Conservation (phyloP, 805 yeast genomes). For the Kregervanrija pseudodelftensis region DNA sequence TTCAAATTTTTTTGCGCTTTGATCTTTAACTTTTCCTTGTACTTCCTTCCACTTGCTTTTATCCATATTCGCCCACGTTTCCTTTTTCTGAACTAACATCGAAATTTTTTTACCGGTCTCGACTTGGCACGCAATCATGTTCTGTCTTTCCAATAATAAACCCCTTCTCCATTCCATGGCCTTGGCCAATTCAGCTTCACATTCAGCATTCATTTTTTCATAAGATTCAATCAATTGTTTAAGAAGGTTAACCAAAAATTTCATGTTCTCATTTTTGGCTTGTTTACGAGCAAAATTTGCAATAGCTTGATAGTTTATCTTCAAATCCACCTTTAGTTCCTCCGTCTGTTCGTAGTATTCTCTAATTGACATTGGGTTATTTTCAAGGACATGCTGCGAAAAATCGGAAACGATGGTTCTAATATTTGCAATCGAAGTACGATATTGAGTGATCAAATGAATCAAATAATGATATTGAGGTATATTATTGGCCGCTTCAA, state of each 20-base stretch:
- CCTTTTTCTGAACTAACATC: constrained; percentile 5
- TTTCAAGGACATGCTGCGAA: constrained; percentile 22
- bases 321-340: constrained; percentile 18
- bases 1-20: not conserved
- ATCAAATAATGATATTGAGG: constrained; percentile 25
- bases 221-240: constrained; percentile 24
- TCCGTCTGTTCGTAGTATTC: constrained; percentile 25
- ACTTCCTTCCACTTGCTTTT: constrained; percentile 4
- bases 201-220: constrained; percentile 14
- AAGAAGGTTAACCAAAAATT: constrained; percentile 20
- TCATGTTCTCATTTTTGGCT: constrained; percentile 24
- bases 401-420: constrained; percentile 21
- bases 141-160: constrained; percentile 18
- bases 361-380: constrained; percentile 25
- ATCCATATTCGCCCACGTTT: constrained; percentile 8
- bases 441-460: constrained; percentile 24
- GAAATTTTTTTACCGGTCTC: constrained; percentile 14
- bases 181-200: constrained; percentile 16
- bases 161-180: constrained; percentile 20
- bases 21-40: not conserved
- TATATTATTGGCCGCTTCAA: constrained; percentile 21
- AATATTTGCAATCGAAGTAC: constrained; percentile 20
- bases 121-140: constrained; percentile 15
- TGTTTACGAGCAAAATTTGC: constrained; percentile 25
- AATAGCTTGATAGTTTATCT: constrained; percentile 25